phyloP scores from a whole-genome alignment of 2,329 filamentous ascomycete species.

The Didymella segeticola region DNA sequence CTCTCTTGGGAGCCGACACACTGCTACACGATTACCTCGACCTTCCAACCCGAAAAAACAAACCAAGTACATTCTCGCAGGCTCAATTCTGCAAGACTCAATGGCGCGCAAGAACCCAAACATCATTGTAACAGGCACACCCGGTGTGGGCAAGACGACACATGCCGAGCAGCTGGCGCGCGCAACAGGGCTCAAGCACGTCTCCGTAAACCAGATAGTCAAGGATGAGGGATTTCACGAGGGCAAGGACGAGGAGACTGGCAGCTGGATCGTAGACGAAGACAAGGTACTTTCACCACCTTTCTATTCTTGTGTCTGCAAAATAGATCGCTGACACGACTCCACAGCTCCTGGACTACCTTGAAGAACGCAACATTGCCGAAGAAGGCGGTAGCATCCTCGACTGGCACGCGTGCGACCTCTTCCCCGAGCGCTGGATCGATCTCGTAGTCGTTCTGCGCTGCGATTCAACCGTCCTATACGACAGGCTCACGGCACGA shows the following conservation, averaged over 20 bases:
- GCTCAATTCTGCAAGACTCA: not conserved
- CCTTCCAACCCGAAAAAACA: too few species aligned
- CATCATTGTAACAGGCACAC: slow-evolving; percentile 93
- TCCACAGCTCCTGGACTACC: slow-evolving; percentile 77
- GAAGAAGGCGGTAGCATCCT: slow-evolving; percentile 82
- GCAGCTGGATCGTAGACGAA: slow-evolving; percentile 94
- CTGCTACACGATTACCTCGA: too few species aligned
- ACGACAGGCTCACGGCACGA: slow-evolving; percentile 79
- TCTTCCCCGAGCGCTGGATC: slow-evolving; percentile 93
- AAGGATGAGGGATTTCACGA: slow-evolving; percentile 89
- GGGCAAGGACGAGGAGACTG: slow-evolving; percentile 82
- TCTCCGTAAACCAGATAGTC: slow-evolving; percentile 89
- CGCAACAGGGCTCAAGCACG: slow-evolving; percentile 77
- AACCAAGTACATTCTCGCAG: too few species aligned
- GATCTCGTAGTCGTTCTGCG: slow-evolving; percentile 93
- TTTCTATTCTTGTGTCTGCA: too few species aligned
- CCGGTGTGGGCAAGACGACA: slow-evolving; percentile 93
- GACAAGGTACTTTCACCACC: slow-evolving; percentile 85
- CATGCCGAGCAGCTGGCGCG: slow-evolving; percentile 83
- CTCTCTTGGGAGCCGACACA: too few species aligned
- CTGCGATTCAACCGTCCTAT: slow-evolving; percentile 79
- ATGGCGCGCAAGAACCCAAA: slow-evolving; percentile 69
- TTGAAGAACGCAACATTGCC: slow-evolving; percentile 75
- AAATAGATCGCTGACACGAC: not conserved
- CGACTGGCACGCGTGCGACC: slow-evolving; percentile 97